These are phyloP conservation scores for Tuber brumale DNA, from an alignment of 495 filamentous ascomycete species.

Conservation along the genomic window DNA sequence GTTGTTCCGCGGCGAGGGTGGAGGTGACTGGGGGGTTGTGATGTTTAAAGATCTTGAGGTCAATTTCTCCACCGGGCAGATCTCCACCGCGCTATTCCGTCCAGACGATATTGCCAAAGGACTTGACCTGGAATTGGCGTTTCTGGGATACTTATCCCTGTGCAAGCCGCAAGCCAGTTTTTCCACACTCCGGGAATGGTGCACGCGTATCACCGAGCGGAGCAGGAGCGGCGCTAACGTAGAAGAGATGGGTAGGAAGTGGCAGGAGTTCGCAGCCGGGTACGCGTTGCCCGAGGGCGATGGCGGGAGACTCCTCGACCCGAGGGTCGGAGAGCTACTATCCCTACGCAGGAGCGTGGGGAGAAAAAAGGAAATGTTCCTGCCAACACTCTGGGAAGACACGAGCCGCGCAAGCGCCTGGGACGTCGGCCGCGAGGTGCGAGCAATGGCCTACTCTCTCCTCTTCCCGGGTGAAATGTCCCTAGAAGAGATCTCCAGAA, in stretches of 20 bases:
- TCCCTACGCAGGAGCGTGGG: not conserved
- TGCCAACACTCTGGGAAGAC: conserved; percentile 39
- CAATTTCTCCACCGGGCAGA: not conserved
- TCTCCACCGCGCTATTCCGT: conserved; percentile 25
- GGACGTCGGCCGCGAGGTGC: conserved; percentile 24
- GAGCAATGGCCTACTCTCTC: conserved; percentile 23
- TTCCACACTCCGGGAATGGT: conserved; percentile 8
- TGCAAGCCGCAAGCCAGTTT: conserved; percentile 10
- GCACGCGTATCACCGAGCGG: conserved; percentile 12
- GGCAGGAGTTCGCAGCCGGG: conserved; percentile 23
- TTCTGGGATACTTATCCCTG: conserved; percentile 18
- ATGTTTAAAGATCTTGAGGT: conserved; percentile 32
- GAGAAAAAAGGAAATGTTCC: conserved; percentile 21
- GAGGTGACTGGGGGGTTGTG: conserved; percentile 30
- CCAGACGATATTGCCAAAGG: conserved; percentile 7
- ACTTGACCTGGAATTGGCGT: conserved; percentile 19
- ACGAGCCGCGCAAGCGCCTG: conserved; percentile 26
- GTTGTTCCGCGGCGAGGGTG: conserved; percentile 11
- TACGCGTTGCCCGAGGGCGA: conserved; percentile 14
- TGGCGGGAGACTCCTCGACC: conserved; percentile 16
- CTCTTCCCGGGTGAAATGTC: conserved; percentile 16
- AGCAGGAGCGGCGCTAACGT: conserved; percentile 8
- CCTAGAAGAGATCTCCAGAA: conserved; percentile 26
- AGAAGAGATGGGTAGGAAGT: conserved; percentile 14
- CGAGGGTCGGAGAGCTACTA: conserved; percentile 31